phyloP scores from a whole-genome alignment of 306 rosid genomes.

The Vigna radiata region DNA sequence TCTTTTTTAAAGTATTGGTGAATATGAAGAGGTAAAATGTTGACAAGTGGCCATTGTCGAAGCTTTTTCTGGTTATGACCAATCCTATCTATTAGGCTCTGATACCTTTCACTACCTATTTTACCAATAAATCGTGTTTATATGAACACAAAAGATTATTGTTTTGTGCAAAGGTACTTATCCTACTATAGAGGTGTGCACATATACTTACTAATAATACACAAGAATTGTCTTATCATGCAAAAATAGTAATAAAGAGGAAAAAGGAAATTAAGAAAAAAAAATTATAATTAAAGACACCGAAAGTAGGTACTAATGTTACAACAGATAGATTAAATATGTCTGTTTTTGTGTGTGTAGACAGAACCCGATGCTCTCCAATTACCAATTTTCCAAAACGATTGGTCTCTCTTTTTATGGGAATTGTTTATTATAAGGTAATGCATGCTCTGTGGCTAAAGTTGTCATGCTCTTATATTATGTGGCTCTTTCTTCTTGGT shows the following conservation, averaged over 20 bases:
- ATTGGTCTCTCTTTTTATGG: constrained; percentile 60
- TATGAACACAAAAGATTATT: too few species aligned
- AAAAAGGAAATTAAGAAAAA: neutral
- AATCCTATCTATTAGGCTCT: too few species aligned
- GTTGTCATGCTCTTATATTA: constrained; percentile 29
- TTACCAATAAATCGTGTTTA: too few species aligned
- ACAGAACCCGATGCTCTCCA: constrained; percentile 59
- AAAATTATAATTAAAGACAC: neutral
- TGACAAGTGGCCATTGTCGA: neutral
- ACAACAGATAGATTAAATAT: constrained; percentile 22
- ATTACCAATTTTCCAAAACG: constrained; percentile 44
- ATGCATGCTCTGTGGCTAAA: constrained; percentile 27
- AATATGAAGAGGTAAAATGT: neutral
- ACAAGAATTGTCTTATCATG: too few species aligned
- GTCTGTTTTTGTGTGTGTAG: neutral
- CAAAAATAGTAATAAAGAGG: neutral
- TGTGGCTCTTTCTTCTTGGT: constrained; percentile 43
- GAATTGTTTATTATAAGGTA: constrained; percentile 56
- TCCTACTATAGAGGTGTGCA: too few species aligned
- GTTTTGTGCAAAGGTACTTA: too few species aligned
- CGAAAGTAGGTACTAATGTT: constrained; percentile 27
- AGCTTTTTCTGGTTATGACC: neutral
- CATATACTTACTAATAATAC: too few species aligned
- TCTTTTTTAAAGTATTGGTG: too few species aligned
- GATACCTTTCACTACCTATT: too few species aligned